Evolutionary conservation across 768 basidiomycete species (phyloP).

Genomic region (Lactarius quietus): DNA sequence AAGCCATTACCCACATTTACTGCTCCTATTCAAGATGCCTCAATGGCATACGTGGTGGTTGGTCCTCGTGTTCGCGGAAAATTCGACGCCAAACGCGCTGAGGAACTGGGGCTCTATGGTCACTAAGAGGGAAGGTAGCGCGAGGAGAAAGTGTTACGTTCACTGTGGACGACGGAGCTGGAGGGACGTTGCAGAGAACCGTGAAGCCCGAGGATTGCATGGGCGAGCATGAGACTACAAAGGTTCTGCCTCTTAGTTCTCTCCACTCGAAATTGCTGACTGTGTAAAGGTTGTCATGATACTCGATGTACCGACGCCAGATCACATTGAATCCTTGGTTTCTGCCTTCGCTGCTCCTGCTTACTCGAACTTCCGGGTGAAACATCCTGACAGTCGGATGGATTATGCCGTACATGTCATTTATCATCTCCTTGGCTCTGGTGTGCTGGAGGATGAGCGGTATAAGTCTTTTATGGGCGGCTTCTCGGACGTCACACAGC

Average conservation of each 20-base stretch:
- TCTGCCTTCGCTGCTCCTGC: conserved; percentile 45
- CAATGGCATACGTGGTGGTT: conserved; percentile 39
- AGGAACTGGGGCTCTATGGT: conserved; percentile 62
- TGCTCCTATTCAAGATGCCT: conserved; percentile 16
- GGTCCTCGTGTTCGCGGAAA: conserved; percentile 53
- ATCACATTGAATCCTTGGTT: conserved; percentile 51
- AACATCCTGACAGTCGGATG: conserved; percentile 37
- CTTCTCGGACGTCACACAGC: conserved; percentile 64
- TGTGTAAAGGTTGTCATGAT: conserved; percentile 54
- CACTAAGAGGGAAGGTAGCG: conserved; percentile 55
- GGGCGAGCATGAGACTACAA: conserved; percentile 48
- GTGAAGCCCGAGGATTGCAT: conserved; percentile 61
- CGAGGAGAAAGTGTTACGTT: conserved; percentile 62
- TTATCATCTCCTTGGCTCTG: conserved; percentile 70
- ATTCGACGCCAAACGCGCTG: conserved; percentile 67
- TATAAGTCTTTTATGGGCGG: conserved; percentile 72
- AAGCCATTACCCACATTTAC: conserved; percentile 15
- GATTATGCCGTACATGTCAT: conserved; percentile 49
- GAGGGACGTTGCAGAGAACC: conserved; percentile 42
- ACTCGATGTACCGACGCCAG: conserved; percentile 64
- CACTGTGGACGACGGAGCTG: conserved; percentile 44
- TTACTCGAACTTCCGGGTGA: conserved; percentile 48
- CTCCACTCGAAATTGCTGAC: conserved; percentile 4
- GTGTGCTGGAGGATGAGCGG: conserved; percentile 62
- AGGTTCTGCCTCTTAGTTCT: conserved; percentile 34